Conservation (phyloP, 768 basidiomycete genomes). For the Kondoa subrosea region DNA sequence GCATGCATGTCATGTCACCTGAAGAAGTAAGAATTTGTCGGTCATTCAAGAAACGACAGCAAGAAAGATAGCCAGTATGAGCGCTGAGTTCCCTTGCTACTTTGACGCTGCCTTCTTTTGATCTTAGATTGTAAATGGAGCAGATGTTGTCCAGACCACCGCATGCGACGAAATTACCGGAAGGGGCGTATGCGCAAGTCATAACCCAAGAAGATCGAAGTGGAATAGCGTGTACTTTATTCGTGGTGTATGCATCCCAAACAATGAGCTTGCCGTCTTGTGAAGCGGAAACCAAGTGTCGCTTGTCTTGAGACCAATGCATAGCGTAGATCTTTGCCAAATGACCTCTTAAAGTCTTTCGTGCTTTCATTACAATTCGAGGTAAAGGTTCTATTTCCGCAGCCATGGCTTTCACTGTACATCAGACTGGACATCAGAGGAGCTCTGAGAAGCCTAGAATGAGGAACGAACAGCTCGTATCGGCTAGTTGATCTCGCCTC, state of each 20-base stretch:
- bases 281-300: slow-evolving; percentile 97
- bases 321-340: slow-evolving; percentile 99
- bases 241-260: slow-evolving; percentile 99
- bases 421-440: slow-evolving; percentile 3
- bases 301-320: slow-evolving; percentile 95
- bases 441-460: background rate
- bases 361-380: slow-evolving; percentile 88
- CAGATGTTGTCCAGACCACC: slow-evolving; percentile 99
- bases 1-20: slow-evolving; percentile 99
- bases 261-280: slow-evolving; percentile 99
- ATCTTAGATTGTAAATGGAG: slow-evolving; percentile 88
- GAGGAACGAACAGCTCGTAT: slow-evolving; percentile 72
- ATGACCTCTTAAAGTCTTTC: slow-evolving; percentile 87
- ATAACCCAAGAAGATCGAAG: slow-evolving; percentile 98
- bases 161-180: slow-evolving; percentile 92
- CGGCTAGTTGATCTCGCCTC: slow-evolving; percentile 90
- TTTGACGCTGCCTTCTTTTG: slow-evolving; percentile 54
- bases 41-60: slow-evolving; percentile 97
- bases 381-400: slow-evolving; percentile 89
- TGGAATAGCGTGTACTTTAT: slow-evolving; percentile 99
- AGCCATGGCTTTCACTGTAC: slow-evolving; percentile 92
- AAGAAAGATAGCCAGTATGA: slow-evolving; percentile 89
- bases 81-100: slow-evolving; percentile 89
- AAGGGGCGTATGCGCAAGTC: slow-evolving; percentile 97
- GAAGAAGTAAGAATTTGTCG: slow-evolving; percentile 95